Base-by-base conservation (phyloP, 345 rosid genomes). In the Eucalyptus globulus region DNA sequence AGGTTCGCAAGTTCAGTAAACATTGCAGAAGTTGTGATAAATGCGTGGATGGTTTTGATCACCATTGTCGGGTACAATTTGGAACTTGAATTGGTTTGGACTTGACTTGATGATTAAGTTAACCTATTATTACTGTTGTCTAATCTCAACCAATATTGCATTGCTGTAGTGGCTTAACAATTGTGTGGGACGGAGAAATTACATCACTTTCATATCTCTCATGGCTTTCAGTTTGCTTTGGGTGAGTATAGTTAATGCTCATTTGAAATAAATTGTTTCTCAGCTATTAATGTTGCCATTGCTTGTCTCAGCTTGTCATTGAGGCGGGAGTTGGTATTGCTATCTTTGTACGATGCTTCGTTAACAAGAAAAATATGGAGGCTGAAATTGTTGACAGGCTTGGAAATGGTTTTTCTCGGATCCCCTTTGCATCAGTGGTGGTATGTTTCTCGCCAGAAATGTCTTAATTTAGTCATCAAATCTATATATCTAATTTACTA, bases 31-130 rank as follows among this genome's bases (percentile, higher is more conserved):
- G 98, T 91, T 97, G 99, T 86, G 99, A 97, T 92, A 97, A 97
- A 93, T 97, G 99, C 88, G 99, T 98, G 37, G 98, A 97, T 93
- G 96, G 97, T 89, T 98, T 98, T 89, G 99, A 97, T 95, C 99
- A 98, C 91, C 99, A 98, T 90, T 98, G 99, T 89, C 95, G 98
- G 95, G 99, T 97, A 97, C 87, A 80, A 80, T 72, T 90, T 90
- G 13, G 14, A 40, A 37, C 76, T 88, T 92, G 69, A 62, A 45
- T 40, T 88, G 43, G 65, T 88, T 88, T 86, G 89, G 80, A 49
- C 50, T 89, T 87, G 34, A 45, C 90, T 89, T 49, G 22, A 54
- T 72, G 62, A 88, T 69, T 26, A 88, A 27, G 50, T 37, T 87
- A 4, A 21, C 80, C 26, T 54, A 53, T 86, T 87, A 49, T 81